Evolutionary conservation across 2,329 filamentous ascomycete species (phyloP).

Genomic region (Bipolaris victoriae): DNA sequence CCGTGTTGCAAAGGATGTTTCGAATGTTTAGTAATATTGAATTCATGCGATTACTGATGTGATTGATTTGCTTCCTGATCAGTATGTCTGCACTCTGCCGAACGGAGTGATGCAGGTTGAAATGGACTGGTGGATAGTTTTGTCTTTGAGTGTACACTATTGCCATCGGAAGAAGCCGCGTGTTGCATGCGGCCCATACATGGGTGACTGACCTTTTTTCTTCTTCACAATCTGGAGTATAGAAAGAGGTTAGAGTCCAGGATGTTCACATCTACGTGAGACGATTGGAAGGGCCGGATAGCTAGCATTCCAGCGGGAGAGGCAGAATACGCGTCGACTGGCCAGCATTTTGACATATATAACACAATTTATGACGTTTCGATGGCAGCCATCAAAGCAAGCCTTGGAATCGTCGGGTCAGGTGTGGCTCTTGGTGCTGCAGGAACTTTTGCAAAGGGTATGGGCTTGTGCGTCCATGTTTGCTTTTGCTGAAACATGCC

Average conservation of each 20-base stretch:
- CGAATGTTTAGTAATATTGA: neutral
- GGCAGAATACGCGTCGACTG: neutral
- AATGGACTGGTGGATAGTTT: too few species aligned
- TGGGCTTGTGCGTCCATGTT: conserved; percentile 4
- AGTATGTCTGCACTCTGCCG: too few species aligned
- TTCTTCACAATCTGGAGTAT: neutral
- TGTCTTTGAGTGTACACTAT: too few species aligned
- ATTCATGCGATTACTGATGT: neutral
- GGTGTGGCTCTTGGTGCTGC: conserved; percentile 32
- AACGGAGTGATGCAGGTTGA: too few species aligned
- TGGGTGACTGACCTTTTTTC: neutral
- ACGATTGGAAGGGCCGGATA: neutral
- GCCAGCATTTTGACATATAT: conserved; percentile 5
- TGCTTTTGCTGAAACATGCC: conserved; percentile 6
- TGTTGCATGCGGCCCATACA: neutral
- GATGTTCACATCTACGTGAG: neutral
- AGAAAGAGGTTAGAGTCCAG: neutral
- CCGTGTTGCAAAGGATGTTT: neutral
- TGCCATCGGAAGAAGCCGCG: too few species aligned
- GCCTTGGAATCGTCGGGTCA: conserved; percentile 23
- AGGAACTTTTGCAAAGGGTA: conserved; percentile 24
- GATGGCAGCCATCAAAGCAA: conserved; percentile 24
- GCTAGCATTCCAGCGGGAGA: neutral
- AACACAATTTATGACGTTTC: conserved; percentile 18
- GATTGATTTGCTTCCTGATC: too few species aligned